These are phyloP conservation scores for Naematelia aurantialba DNA, from an alignment of 768 basidiomycete species.

Conservation along the genomic window DNA sequence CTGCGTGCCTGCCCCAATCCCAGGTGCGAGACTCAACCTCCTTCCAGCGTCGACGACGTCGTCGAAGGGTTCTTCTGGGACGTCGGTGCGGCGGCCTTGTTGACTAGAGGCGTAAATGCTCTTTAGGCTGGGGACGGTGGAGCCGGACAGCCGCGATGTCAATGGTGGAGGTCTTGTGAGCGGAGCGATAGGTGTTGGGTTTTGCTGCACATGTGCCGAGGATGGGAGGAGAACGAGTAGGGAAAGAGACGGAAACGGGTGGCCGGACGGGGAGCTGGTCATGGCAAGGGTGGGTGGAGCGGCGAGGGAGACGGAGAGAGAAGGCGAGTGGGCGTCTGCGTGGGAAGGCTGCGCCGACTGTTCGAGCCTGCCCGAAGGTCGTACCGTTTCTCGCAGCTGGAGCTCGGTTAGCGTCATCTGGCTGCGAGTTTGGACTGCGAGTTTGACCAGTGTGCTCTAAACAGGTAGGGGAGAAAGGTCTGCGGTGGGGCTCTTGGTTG, in stretches of 20 bases:
- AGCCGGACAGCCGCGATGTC: constrained; percentile 20
- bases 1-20: constrained; percentile 33
- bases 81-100: neutral
- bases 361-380: neutral
- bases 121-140: constrained; percentile 21
- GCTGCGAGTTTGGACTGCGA: neutral
- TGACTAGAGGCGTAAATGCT: constrained; percentile 1
- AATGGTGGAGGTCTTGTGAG: constrained; percentile 19
- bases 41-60: constrained; percentile 17
- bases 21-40: constrained; percentile 37
- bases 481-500: no score
- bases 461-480: no score
- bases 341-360: neutral
- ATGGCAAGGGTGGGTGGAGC: neutral
- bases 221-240: constrained; percentile 33
- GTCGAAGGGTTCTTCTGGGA: constrained; percentile 7
- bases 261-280: neutral
- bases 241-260: constrained; percentile 7
- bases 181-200: constrained; percentile 14
- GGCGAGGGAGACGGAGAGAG: neutral
- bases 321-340: neutral
- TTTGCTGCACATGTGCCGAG: constrained; percentile 22
- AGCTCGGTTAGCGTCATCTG: neutral
- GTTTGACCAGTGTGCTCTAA: no score
- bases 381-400: neutral